Conservation (phyloP, 1,284 basidiomycete genomes). For the Meripilus lineatus region DNA sequence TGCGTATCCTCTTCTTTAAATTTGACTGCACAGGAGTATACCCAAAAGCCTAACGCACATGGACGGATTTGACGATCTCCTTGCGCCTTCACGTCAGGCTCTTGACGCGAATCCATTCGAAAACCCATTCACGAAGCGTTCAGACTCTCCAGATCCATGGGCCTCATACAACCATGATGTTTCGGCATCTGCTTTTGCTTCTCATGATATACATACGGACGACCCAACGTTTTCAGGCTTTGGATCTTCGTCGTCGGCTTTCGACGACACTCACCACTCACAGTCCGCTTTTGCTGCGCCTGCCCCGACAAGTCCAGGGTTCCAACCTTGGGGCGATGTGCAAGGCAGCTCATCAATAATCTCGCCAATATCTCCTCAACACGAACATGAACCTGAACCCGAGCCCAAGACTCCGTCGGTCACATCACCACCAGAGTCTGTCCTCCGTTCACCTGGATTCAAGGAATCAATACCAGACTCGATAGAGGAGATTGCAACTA, state of each 20-base stretch:
- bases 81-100: slow-evolving; percentile 54
- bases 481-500: slow-evolving; percentile 21
- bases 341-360: not conserved
- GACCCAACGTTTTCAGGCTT: no score
- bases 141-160: slow-evolving; percentile 77
- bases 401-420: slow-evolving; percentile 6
- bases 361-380: not conserved
- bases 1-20: no score
- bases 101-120: slow-evolving; percentile 75
- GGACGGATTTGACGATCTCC: slow-evolving; percentile 69
- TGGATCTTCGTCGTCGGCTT: slow-evolving; percentile 5
- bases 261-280: slow-evolving; percentile 6
- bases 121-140: slow-evolving; percentile 63
- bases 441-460: slow-evolving; percentile 23
- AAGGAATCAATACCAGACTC: slow-evolving; percentile 25
- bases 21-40: no score
- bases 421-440: slow-evolving; percentile 12
- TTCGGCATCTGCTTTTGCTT: slow-evolving; percentile 20
- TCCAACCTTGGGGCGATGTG: no score
- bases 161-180: slow-evolving; percentile 34
- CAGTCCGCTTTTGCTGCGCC: slow-evolving; percentile 44
- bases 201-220: slow-evolving; percentile 23
- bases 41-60: no score
- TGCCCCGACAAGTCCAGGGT: slow-evolving; percentile 35
- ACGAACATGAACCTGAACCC: slow-evolving; percentile 24